phyloP scores from a whole-genome alignment of 352 stramenopile genomes.

The Pilasporangium apinafurcum region DNA sequence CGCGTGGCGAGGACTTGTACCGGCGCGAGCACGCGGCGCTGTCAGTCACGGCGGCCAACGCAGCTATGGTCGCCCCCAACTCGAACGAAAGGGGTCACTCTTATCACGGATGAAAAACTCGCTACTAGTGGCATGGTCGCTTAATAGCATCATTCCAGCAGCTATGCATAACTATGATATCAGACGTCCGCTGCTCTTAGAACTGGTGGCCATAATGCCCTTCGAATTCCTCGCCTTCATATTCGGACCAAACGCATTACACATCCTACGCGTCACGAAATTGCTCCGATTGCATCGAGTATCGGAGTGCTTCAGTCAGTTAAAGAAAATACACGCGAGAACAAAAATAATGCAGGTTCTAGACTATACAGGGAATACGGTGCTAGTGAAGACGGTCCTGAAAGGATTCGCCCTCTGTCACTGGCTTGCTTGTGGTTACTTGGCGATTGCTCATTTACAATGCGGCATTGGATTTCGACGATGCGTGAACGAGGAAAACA shows the following conservation, averaged over 20 bases:
- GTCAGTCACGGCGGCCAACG: constrained; percentile 2
- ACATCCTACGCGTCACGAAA: constrained; percentile 46
- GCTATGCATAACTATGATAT: constrained; percentile 23
- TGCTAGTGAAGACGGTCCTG: constrained; percentile 42
- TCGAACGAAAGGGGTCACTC: background rate
- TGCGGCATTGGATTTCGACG: constrained; percentile 52
- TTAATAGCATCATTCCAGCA: constrained; percentile 52
- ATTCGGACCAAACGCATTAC: constrained; percentile 42
- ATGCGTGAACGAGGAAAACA: constrained; percentile 9
- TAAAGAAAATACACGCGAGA: constrained; percentile 39
- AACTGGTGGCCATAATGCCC: constrained; percentile 40
- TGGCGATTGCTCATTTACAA: constrained; percentile 57
- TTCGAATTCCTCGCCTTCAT: constrained; percentile 36
- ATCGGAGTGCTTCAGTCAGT: constrained; percentile 25
- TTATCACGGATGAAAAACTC: constrained; percentile 22
- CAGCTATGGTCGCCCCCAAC: background rate
- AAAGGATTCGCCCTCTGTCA: constrained; percentile 41
- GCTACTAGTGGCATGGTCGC: constrained; percentile 39
- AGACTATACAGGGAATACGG: constrained; percentile 46
- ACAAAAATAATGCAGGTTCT: constrained; percentile 37
- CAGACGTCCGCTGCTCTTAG: constrained; percentile 24
- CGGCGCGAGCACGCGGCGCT: constrained; percentile 8
- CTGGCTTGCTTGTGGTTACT: constrained; percentile 58
- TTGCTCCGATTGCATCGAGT: constrained; percentile 53
- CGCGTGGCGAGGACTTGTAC: constrained; percentile 7